Evolutionary conservation across 352 stramenopile species (phyloP), one percentile per base, ranked within the genome.

Genomic region (Phytopythium oedochilum): DNA sequence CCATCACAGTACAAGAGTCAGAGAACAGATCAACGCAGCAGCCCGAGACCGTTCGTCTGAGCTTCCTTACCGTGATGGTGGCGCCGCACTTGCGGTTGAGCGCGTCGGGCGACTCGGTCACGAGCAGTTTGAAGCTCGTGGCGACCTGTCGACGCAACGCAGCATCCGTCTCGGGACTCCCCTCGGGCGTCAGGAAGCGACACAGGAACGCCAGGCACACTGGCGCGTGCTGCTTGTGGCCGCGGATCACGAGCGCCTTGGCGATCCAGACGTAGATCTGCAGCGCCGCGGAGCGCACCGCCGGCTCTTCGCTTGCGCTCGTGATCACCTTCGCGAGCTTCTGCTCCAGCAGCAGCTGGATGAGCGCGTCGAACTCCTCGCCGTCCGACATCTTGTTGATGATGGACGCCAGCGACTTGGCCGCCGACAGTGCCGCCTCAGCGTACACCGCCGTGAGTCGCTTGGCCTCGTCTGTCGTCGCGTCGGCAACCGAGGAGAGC

Each of bases 321-420:
- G 70, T 59, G 46, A 92, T 79, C 32, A 89, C 68, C 43, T 55
- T 55, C 3, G 75, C 79, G 42, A 92, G 73, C 55, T 88, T 91
- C 31, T 72, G 64, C 39, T 83, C 63, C 4, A 94, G 68, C 47
- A 94, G 55, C 55, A 88, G 64, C 28, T 86, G 59, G 44, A 91
- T 86, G 12, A 90, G 68, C 28, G 81, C 68, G 57, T 92, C 75
- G 57, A 93, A 89, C 58, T 92, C 78, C 36, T 78, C 73, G 32
- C 83, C 81, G 38, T 94, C 85, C 29, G 77, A 75, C 76, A 92
- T 91, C 50, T 92, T 92, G 76, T 94, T 94, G 59, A 94, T 74
- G 53, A 93, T 89, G 18, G 85, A 92, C 23, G 81, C 85, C 9
- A 94, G 68, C 11, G 85, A 84, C 53, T 92, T 90, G 39, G 83